Evolutionary conservation across 768 basidiomycete species (phyloP), one percentile per base, ranked within the genome.

Genomic region (Macrolepiota dolichaula): DNA sequence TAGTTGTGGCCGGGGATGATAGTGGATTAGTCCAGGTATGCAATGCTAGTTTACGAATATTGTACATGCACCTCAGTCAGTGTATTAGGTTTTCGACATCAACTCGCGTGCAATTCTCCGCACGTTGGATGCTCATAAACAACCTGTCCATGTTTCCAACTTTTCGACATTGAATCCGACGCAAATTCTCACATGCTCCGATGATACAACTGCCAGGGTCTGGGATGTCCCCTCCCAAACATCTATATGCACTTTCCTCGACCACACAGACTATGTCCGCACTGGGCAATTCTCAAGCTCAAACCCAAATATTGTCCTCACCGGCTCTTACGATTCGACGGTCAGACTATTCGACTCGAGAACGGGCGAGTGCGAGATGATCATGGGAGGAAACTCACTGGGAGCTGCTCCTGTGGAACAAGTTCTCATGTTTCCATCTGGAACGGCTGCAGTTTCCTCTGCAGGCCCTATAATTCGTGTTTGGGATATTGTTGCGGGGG

Each of bases 211-310:
- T 24, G 91, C 92, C 57, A 90, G 87, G 72, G 77, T 98, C 1
- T 98, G 95, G 92, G 97, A 98, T 73, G 86, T 98, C 15, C 93
- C 97, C 5, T 93, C 95, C 6, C 89, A 96, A 73, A 79, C 88
- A 0, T 80, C 87, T 47, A 76, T 94, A 61, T 79, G 81, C 12
- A 94, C 93, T 19, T 94, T 99, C 69, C 77, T 81, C 25, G 84
- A 87, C 54, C 97, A 99, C 71, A 86, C 91, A 46, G 97, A 99
- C 78, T 99, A 99, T 71, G 94, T 99, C 65, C 94, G 96, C 46
- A 86, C 96, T 1, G 97, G 94, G 4, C 85, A 93, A 70, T 86
- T 97, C 52, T 91, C 92, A 24, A 80, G 89, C 11, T 83, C 87
- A 22, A 90, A 92, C 67, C 92, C 94, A 4, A 82, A 91, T 70